A percentile compares a stretch with the other conserved stretches of the same genome.
Conservation (phyloP, 257 asterid species). For the Phtheirospermum japonicum region DNA sequence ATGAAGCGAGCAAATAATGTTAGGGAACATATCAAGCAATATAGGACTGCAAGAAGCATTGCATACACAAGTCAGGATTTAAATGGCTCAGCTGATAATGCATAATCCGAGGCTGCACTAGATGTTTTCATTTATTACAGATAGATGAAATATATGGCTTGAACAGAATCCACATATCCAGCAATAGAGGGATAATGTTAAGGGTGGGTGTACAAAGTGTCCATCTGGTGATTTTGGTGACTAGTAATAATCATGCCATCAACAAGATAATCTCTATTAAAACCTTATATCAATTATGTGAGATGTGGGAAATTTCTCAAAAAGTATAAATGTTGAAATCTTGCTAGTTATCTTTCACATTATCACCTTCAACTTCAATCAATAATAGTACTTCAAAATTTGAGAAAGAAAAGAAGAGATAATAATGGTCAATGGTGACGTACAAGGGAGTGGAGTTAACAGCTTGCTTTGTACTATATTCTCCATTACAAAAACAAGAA, state of each 20-base stretch:
- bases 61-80: conserved; percentile 5
- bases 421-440: not conserved
- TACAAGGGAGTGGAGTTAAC: not conserved
- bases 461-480: conserved; percentile 6
- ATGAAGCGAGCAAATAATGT: conserved; percentile 19
- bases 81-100: not conserved
- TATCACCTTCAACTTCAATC: not conserved
- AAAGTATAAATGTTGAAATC: no score
- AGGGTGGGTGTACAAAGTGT: not conserved
- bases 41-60: conserved; percentile 8
- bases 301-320: not conserved
- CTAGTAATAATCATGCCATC: not conserved
- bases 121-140: not conserved
- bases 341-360: conserved; percentile 15
- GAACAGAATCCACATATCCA: conserved; percentile 10
- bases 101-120: not conserved
- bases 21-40: conserved; percentile 11
- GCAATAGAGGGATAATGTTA: not conserved
- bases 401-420: not conserved
- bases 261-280: not conserved
- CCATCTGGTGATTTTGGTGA: not conserved
- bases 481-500: conserved; percentile 9
- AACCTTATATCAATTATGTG: not conserved
- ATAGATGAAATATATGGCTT: conserved; percentile 13
- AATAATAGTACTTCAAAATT: not conserved